A percentile compares a stretch with the other conserved stretches of the same genome.
Evolutionary conservation across 805 yeast species (phyloP).

Genomic region (Hemisphaericaspora nanyangensis): DNA sequence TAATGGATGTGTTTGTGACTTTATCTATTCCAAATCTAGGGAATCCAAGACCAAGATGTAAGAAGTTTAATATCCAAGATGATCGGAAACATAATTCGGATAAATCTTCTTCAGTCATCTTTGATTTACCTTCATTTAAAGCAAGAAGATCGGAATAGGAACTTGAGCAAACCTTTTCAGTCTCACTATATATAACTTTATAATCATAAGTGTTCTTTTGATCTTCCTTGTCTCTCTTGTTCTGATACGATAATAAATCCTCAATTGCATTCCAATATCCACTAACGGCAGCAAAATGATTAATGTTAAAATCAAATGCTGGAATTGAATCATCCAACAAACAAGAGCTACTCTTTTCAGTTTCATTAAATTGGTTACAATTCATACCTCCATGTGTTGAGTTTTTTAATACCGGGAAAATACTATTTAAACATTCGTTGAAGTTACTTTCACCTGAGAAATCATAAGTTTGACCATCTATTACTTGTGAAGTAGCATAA

Average conservation of each 20-base stretch:
- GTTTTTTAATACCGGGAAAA: conserved; percentile 44
- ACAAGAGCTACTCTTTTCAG: conserved; percentile 41
- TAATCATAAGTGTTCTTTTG: conserved; percentile 40
- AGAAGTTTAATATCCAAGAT: conserved; percentile 52
- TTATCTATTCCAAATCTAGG: conserved; percentile 47
- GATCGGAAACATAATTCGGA: conserved; percentile 59
- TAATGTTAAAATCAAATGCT: conserved; percentile 51
- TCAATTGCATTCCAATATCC: conserved; percentile 64
- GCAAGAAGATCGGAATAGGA: conserved; percentile 34
- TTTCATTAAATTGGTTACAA: conserved; percentile 30
- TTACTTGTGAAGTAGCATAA: conserved; percentile 20
- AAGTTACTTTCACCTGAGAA: conserved; percentile 55
- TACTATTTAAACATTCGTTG: conserved; percentile 41
- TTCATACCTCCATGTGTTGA: conserved; percentile 24
- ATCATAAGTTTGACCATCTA: conserved; percentile 25
- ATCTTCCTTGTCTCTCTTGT: conserved; percentile 13
- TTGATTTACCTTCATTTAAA: conserved; percentile 22
- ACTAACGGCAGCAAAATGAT: conserved; percentile 60
- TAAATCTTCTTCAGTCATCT: conserved; percentile 40
- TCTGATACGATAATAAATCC: conserved; percentile 33
- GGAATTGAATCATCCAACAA: conserved; percentile 52
- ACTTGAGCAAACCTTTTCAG: conserved; percentile 46
- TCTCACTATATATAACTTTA: conserved; percentile 37
- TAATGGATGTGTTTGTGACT: conserved; percentile 13
- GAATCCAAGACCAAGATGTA: conserved; percentile 60